phyloP scores from a whole-genome alignment of 2,329 filamentous ascomycete genomes.

The Aspergillus ochraceus region DNA sequence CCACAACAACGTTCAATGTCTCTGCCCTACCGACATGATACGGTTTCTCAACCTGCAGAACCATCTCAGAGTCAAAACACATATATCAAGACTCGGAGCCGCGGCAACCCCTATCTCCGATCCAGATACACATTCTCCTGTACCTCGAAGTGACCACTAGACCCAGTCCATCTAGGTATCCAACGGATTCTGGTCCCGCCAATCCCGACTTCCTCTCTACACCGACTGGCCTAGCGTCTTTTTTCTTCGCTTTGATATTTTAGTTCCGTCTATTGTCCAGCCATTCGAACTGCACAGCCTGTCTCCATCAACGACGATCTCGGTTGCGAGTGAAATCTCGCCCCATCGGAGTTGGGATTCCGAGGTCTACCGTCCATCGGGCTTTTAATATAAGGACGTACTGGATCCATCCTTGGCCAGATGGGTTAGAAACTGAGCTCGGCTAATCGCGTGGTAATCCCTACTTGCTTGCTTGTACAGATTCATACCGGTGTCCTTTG shows the following conservation, averaged over 20 bases:
- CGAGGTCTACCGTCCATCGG: neutral
- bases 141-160: neutral
- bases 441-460: neutral
- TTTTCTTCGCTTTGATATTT: neutral
- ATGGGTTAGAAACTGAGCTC: neutral
- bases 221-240: neutral
- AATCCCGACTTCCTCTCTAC: neutral
- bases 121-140: neutral
- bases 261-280: neutral
- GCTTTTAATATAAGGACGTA: neutral
- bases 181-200: neutral
- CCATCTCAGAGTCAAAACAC: too few species aligned
- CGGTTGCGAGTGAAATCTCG: neutral
- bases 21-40: neutral
- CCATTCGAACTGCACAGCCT: neutral
- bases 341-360: neutral
- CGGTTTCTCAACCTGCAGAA: too few species aligned
- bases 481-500: neutral
- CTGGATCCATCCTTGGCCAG: neutral
- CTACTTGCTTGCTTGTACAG: neutral
- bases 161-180: neutral
- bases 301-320: neutral
- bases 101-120: neutral
- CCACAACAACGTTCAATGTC: neutral
- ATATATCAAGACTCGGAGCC: neutral